phyloP scores from a whole-genome alignment of 176 grass and related monocot genomes.

The Metroxylon sagu region DNA sequence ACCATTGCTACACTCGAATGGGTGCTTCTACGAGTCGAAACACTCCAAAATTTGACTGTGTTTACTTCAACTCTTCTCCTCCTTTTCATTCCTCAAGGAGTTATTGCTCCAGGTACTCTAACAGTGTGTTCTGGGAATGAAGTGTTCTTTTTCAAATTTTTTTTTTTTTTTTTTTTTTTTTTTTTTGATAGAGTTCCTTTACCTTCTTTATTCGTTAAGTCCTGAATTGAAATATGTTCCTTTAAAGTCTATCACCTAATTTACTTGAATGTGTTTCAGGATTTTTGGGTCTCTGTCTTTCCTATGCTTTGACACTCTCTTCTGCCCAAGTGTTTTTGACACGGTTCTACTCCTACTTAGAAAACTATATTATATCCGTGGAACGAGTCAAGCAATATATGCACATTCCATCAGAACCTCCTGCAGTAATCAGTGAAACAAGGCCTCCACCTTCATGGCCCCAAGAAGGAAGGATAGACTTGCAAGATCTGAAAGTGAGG shows the following conservation, averaged over 20 bases:
- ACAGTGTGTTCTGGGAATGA: no score
- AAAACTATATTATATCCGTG: slow-evolving; percentile 78
- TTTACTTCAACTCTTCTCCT: slow-evolving; percentile 62
- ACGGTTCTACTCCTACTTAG: slow-evolving; percentile 73
- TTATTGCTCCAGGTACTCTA: slow-evolving; percentile 59
- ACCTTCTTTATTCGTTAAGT: no score
- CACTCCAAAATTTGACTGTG: slow-evolving; percentile 68
- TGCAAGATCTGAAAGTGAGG: slow-evolving; percentile 76
- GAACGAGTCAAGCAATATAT: slow-evolving; percentile 90
- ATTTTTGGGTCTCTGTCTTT: slow-evolving; percentile 83
- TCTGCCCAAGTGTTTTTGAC: slow-evolving; percentile 55
- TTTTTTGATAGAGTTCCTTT: no score
- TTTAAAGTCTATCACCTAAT: slow-evolving; percentile 8
- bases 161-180: no score
- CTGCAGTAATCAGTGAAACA: slow-evolving; percentile 47
- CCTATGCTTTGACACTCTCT: slow-evolving; percentile 68
- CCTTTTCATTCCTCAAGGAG: slow-evolving; percentile 58
- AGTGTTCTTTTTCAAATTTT: no score
- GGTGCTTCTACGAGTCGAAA: slow-evolving; percentile 85
- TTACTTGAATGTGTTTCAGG: slow-evolving; percentile 38
- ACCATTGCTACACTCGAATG: slow-evolving; percentile 81
- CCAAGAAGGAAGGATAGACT: slow-evolving; percentile 63
- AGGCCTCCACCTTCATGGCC: slow-evolving; percentile 87
- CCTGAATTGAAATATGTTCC: not conserved
- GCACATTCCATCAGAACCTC: slow-evolving; percentile 64